Base-by-base conservation (phyloP, 306 rosid species). In the Rosa rugosa region DNA sequence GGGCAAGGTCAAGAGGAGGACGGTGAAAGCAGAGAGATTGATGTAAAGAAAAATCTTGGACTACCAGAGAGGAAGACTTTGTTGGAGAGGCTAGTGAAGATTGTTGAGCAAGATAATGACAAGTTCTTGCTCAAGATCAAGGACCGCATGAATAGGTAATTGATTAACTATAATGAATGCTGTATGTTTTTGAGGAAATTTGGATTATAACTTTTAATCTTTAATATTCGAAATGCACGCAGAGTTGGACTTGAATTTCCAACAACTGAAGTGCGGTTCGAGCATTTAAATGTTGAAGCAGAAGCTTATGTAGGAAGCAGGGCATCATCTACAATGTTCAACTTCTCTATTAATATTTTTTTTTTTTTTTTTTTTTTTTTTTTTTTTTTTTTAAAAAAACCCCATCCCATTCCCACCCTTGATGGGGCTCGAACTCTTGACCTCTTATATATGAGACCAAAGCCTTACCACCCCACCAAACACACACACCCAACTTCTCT, bases 231-330 rank as follows among this genome's bases (percentile, higher is more conserved):
- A 49, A 12, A 49, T 49, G 53, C 4, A 17, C 22, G 22, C 22
- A 22, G 54, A 41, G 16, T 22, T 69, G 22, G 18, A 22, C 59
- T 53, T 69, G 54, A 38, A 49, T 44, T 87, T 78, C 93, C 93
- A 0, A 87, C 91, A 8, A 91, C 89, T 80, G 96, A 91, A 82
- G 92, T 91, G n/a, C 87, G 86, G 68, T 89, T 83, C 10, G 90
- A 89, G 82, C 88, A 87, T 72, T 70, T 91, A 73, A 78, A 80
- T 66, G 82, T 89, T 36, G 90, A 87, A 40, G 92, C 93, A 16
- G 87, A 89, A 70, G 88, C 91, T 73, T 71, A 73, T 80, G 81
- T 82, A 2, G 96, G 93, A 83, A 77, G 89, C 81, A 89, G 96
- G 79, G 93, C 89, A 36, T 80, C 85, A 66, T 93, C 96, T 16